phyloP scores from a whole-genome alignment of 768 basidiomycete species.

The Tylopilus rubrobrunneus region DNA sequence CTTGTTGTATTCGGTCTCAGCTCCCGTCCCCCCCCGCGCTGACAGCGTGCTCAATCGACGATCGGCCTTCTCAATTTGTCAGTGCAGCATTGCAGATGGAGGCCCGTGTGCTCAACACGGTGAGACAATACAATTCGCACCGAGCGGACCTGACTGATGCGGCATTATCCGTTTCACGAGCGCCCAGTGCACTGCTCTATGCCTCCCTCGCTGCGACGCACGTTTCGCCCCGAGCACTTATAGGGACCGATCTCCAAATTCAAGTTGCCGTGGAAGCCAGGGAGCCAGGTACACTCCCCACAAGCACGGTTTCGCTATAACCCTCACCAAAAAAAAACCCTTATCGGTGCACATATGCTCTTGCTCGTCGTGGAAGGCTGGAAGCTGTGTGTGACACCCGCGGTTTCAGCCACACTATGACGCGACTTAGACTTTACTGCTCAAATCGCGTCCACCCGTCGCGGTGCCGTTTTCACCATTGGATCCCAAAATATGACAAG shows the following conservation, averaged over 20 bases:
- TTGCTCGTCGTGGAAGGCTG: too few relatives aligned
- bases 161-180: not conserved
- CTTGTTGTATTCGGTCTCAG: too few relatives aligned
- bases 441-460: too few relatives aligned
- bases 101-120: not conserved
- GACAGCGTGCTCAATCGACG: not conserved
- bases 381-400: too few relatives aligned
- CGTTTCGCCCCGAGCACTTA: not conserved
- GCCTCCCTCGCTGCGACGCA: not conserved
- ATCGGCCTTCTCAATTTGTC: not conserved
- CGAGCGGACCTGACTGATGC: not conserved
- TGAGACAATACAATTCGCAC: not conserved
- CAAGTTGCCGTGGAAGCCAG: not conserved
- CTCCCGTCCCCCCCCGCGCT: not conserved
- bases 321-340: too few relatives aligned
- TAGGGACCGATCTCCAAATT: not conserved
- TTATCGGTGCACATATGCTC: too few relatives aligned
- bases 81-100: not conserved
- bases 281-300: too few relatives aligned
- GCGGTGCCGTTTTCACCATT: not conserved
- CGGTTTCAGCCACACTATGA: too few relatives aligned
- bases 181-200: too few relatives aligned
- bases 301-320: too few relatives aligned
- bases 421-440: too few relatives aligned
- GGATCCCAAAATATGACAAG: too few relatives aligned